These are phyloP conservation scores for Sclerotinia sclerotiorum DNA, from an alignment of 2,329 filamentous ascomycete species.

Conservation along the genomic window DNA sequence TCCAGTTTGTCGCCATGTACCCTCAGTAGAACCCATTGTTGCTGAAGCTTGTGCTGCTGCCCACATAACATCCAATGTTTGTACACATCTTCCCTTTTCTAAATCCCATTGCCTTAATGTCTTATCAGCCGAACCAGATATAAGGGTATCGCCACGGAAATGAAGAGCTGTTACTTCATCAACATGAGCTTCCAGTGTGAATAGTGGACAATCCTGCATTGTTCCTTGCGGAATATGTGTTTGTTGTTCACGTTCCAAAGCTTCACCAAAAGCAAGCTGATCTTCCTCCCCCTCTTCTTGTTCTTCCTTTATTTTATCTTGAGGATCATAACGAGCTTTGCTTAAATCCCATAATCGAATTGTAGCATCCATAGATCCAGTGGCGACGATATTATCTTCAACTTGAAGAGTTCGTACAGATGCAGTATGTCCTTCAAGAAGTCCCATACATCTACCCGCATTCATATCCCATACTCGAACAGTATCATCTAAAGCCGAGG, in stretches of 20 bases:
- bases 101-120: conserved; percentile 97
- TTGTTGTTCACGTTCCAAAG: conserved; percentile 65
- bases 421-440: conserved; percentile 89
- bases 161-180: conserved; percentile 93
- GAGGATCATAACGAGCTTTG: conserved; percentile 78
- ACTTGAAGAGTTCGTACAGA: conserved; percentile 92
- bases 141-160: conserved; percentile 83
- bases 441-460: conserved; percentile 85
- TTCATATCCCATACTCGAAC: conserved; percentile 97
- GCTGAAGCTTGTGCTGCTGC: conserved; percentile 86
- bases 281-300: conserved; percentile 59
- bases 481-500: conserved; percentile 87
- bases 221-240: conserved; percentile 73
- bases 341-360: conserved; percentile 95
- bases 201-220: conserved; percentile 88
- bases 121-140: conserved; percentile 96
- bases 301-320: conserved; percentile 54
- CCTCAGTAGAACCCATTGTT: conserved; percentile 60
- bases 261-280: conserved; percentile 70
- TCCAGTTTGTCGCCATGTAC: conserved; percentile 69
- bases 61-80: conserved; percentile 97
- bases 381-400: conserved; percentile 92
- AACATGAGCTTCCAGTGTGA: conserved; percentile 84
- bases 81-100: conserved; percentile 93
- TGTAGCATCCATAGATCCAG: conserved; percentile 90